Percentiles rank a stretch among this genome's conserved stretches.
These are phyloP conservation scores for Scutellaria baicalensis DNA, from an alignment of 257 asterid genomes.

Conservation along the genomic window DNA sequence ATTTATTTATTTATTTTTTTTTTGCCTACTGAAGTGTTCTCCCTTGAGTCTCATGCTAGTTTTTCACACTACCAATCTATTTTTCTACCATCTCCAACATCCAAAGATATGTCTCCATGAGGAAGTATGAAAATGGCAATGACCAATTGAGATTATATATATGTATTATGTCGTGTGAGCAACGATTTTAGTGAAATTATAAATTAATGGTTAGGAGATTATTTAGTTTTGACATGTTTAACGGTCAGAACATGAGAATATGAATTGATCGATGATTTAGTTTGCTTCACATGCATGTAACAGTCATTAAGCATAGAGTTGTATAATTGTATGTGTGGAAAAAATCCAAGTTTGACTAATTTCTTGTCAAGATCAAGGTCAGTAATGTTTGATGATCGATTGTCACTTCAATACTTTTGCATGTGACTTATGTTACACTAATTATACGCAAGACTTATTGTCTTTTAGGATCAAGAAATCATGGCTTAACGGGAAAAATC, in stretches of 20 bases:
- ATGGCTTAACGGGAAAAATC: background rate
- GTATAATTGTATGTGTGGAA: background rate
- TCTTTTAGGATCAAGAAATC: background rate
- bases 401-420: background rate
- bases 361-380: background rate
- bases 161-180: too few species aligned
- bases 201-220: too few species aligned
- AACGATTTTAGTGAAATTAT: too few species aligned
- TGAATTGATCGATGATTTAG: too few species aligned
- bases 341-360: background rate
- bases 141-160: too few species aligned
- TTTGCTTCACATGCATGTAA: too few species aligned
- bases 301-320: too few species aligned
- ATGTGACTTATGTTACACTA: background rate
- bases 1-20: slow-evolving; percentile 8
- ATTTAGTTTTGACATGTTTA: too few species aligned
- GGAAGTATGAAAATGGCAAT: slow-evolving; percentile 2
- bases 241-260: too few species aligned
- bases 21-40: background rate
- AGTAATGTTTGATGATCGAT: too few species aligned
- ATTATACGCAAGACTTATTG: background rate
- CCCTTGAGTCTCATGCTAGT: background rate
- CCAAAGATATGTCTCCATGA: slow-evolving; percentile 22
- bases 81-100: slow-evolving; percentile 2
- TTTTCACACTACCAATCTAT: too few species aligned